Conservation (phyloP, 2,329 filamentous ascomycete species). For the Botrytis fabae region DNA sequence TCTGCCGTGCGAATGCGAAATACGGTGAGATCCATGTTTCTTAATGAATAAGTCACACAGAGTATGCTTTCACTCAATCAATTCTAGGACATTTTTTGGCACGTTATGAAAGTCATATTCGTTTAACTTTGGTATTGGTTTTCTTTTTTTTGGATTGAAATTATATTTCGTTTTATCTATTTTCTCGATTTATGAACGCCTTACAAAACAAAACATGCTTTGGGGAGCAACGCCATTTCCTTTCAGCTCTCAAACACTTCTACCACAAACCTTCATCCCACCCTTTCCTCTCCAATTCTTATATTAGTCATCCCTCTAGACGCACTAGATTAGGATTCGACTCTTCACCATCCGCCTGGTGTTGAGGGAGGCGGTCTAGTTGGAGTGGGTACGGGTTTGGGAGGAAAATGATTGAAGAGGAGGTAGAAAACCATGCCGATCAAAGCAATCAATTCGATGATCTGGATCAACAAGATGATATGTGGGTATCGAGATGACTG, state of each 20-base stretch:
- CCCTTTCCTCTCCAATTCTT: not conserved
- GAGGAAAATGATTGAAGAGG: too few species aligned
- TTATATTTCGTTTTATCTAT: not conserved
- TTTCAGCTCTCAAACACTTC: not conserved
- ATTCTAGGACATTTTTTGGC: not conserved
- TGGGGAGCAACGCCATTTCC: not conserved
- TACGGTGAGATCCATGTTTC: slow-evolving; percentile 24
- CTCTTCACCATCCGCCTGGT: not conserved
- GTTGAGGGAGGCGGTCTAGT: not conserved
- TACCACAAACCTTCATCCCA: not conserved
- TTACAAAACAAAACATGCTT: not conserved
- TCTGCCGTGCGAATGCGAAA: slow-evolving; percentile 26
- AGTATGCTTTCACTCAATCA: not conserved
- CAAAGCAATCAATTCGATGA: not conserved
- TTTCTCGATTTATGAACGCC: not conserved
- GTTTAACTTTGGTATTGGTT: not conserved
- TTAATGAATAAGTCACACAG: slow-evolving; percentile 28
- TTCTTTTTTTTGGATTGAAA: not conserved
- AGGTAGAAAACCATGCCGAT: not conserved
- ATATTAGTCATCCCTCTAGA: not conserved
- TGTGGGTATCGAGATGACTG: not conserved
- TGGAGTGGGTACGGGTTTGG: not conserved
- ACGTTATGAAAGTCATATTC: not conserved
- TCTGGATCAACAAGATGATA: not conserved
- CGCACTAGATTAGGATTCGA: not conserved